phyloP scores from a whole-genome alignment of 176 grass and related monocot species.

The Microstegium vimineum region DNA sequence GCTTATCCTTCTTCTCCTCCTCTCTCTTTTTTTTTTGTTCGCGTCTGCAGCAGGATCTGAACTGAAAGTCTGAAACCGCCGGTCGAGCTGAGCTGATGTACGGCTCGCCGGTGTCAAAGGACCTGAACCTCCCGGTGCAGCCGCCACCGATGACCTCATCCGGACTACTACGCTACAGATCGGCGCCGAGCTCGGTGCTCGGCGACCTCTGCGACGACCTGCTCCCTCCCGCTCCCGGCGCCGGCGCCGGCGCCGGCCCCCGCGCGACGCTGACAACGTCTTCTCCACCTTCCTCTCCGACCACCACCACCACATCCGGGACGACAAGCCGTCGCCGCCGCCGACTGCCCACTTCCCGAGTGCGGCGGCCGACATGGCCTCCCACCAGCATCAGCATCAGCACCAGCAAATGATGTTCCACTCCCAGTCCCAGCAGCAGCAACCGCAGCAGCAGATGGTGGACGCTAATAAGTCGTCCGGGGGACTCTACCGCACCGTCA shows the following conservation, averaged over 20 bases:
- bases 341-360: conserved; percentile 46
- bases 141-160: conserved; percentile 66
- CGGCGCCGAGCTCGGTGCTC: conserved; percentile 69
- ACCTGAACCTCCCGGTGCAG: conserved; percentile 78
- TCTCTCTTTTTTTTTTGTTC: no score
- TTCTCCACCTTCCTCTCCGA: conserved; percentile 63
- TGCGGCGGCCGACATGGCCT: conserved; percentile 27
- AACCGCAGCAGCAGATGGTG: conserved; percentile 34
- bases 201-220: conserved; percentile 86
- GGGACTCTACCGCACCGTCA: conserved; percentile 59
- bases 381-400: conserved; percentile 36
- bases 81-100: conserved; percentile 92
- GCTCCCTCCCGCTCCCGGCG: conserved; percentile 24
- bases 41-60: no score
- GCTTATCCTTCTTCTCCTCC: no score
- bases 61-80: no score
- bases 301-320: conserved; percentile 56
- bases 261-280: conserved; percentile 56
- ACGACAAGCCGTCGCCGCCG: conserved; percentile 38
- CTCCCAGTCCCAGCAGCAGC: conserved; percentile 27
- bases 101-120: conserved; percentile 81
- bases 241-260: no score
- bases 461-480: conserved; percentile 10
- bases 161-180: conserved; percentile 79
- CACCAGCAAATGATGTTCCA: conserved; percentile 79